A percentile compares a stretch with the other conserved stretches of the same genome.
Conservation (phyloP, 139 green algal species). For the Spirogloea muscicola region DNA sequence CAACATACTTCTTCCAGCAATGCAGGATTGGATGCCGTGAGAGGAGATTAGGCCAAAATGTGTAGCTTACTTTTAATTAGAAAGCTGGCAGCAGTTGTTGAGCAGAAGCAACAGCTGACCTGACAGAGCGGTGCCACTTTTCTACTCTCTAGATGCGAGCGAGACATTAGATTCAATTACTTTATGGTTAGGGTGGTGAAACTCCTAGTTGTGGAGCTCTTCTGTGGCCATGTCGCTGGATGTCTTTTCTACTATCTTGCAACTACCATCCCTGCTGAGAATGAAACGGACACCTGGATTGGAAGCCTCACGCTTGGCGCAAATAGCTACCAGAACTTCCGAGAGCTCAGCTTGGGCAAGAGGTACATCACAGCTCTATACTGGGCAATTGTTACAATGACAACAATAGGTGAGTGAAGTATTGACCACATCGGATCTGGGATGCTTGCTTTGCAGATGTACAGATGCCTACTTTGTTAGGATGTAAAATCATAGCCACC, state of each 20-base stretch:
- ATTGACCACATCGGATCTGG: too few relatives aligned
- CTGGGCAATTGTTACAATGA: conserved; percentile 33
- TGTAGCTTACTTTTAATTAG: background rate
- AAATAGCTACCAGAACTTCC: conserved; percentile 4
- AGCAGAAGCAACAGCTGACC: too few relatives aligned
- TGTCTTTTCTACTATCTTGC: conserved; percentile 43
- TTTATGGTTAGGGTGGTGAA: conserved; percentile 19
- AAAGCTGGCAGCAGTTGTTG: background rate
- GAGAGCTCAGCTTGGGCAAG: background rate
- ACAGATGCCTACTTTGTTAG: too few relatives aligned
- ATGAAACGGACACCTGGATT: conserved; percentile 13
- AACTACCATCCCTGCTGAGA: conserved; percentile 4
- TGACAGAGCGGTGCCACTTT: background rate
- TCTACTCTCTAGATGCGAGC: conserved; percentile 17
- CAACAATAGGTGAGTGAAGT: conserved; percentile 9
- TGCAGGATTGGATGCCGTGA: too few relatives aligned
- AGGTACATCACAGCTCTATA: conserved; percentile 23
- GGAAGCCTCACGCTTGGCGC: conserved; percentile 13
- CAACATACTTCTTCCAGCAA: too few relatives aligned
- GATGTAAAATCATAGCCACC: too few relatives aligned
- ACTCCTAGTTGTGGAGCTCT: conserved; percentile 20
- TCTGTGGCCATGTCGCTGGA: conserved; percentile 7
- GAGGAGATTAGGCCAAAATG: too few relatives aligned
- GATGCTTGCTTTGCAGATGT: too few relatives aligned
- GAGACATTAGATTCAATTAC: conserved; percentile 31